Evolutionary conservation across 2,329 filamentous ascomycete genomes (phyloP).

Genomic region (Torrubiellomyces zombiae): DNA sequence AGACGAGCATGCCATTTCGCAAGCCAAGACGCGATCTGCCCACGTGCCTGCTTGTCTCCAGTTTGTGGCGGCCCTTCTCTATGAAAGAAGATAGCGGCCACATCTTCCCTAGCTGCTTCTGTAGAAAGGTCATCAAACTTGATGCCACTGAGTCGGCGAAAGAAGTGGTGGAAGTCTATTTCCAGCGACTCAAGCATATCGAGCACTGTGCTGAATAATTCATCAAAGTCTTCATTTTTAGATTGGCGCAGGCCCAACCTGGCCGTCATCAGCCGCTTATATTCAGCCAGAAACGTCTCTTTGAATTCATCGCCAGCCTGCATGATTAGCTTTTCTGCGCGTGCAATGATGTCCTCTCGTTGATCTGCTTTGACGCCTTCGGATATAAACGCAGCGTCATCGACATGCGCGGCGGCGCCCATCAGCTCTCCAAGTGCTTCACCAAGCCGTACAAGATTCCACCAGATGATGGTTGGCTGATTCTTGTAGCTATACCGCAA

Average conservation of each 20-base stretch:
- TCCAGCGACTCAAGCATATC: slow-evolving; percentile 69
- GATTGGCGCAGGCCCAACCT: slow-evolving; percentile 59
- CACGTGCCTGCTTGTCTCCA: slow-evolving; percentile 46
- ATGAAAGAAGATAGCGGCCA: slow-evolving; percentile 64
- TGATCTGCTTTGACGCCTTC: slow-evolving; percentile 51
- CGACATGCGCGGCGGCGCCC: slow-evolving; percentile 56
- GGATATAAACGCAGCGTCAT: slow-evolving; percentile 52
- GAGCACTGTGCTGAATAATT: slow-evolving; percentile 64
- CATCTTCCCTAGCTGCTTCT: slow-evolving; percentile 42
- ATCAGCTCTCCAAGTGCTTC: slow-evolving; percentile 81
- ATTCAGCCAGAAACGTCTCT: slow-evolving; percentile 72
- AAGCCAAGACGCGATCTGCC: slow-evolving; percentile 62
- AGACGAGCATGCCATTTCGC: slow-evolving; percentile 58
- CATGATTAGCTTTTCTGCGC: slow-evolving; percentile 72
- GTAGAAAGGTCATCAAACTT: slow-evolving; percentile 46
- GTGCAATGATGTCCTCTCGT: slow-evolving; percentile 51
- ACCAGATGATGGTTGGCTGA: slow-evolving; percentile 94
- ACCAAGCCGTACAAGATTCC: slow-evolving; percentile 86
- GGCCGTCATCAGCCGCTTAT: slow-evolving; percentile 67
- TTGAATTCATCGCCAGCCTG: slow-evolving; percentile 78
- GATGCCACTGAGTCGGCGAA: slow-evolving; percentile 58
- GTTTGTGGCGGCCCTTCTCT: slow-evolving; percentile 48
- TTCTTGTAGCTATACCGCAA: slow-evolving; percentile 85
- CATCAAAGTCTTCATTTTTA: slow-evolving; percentile 60
- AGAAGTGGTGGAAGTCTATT: slow-evolving; percentile 89